These are phyloP conservation scores for Petunia hybrid DNA, from an alignment of 305 asterid genomes.

Conservation along the genomic window DNA sequence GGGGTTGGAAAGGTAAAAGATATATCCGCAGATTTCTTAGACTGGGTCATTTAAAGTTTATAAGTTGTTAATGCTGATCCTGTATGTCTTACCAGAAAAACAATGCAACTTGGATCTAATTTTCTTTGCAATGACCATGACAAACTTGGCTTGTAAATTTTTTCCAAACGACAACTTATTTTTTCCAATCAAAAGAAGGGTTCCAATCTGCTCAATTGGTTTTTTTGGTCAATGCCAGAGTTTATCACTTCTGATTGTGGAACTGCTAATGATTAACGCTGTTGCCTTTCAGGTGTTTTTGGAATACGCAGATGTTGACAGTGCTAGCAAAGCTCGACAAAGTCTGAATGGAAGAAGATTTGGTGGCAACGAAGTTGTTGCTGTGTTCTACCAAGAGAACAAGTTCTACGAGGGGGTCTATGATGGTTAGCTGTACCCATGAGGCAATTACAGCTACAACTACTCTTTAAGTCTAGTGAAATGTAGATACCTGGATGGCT, in stretches of 20 bases:
- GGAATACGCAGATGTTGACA: slow-evolving; percentile 82
- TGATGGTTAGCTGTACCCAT: slow-evolving; percentile 51
- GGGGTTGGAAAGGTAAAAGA: slow-evolving; percentile 58
- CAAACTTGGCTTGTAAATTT: not conserved
- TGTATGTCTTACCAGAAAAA: not conserved
- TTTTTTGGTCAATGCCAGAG: not conserved
- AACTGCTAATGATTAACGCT: not conserved
- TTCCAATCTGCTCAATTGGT: slow-evolving; percentile 25
- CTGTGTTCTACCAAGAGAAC: slow-evolving; percentile 83
- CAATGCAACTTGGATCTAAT: not conserved
- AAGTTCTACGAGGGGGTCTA: slow-evolving; percentile 82
- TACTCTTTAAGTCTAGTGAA: not conserved
- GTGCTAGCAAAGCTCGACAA: slow-evolving; percentile 79
- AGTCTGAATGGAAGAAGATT: slow-evolving; percentile 89
- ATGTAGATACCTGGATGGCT: not conserved
- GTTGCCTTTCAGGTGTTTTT: slow-evolving; percentile 68
- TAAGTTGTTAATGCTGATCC: slow-evolving; percentile 17
- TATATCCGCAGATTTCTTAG: not conserved
- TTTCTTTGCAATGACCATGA: not conserved
- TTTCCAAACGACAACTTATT: not conserved
- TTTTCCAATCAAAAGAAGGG: not conserved
- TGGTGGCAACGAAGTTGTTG: slow-evolving; percentile 90
- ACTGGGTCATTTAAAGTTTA: not conserved
- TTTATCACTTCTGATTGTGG: not conserved
- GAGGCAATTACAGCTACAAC: not conserved